Percentiles rank a stretch among this genome's conserved stretches.
phyloP scores from a whole-genome alignment of 768 basidiomycete species.

The Phaeotremella fagi region DNA sequence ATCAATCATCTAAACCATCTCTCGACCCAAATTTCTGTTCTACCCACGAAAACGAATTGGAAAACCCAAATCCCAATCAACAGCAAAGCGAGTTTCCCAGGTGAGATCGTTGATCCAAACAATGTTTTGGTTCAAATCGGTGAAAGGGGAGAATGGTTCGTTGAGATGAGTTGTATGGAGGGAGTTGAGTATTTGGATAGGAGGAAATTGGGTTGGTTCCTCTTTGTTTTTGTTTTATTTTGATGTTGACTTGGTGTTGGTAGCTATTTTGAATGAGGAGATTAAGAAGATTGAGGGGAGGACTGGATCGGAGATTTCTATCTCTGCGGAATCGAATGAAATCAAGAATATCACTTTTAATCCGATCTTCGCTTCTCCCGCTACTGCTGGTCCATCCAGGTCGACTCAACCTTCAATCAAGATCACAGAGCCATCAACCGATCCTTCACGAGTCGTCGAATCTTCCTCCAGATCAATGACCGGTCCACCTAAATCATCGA shows the following conservation, averaged over 20 bases:
- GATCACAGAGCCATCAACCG: too few relatives aligned
- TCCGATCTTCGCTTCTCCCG: slow-evolving; percentile 3
- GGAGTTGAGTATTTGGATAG: slow-evolving; percentile 23
- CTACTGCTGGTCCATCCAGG: background rate
- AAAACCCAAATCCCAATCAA: slow-evolving; percentile 21
- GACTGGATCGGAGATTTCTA: background rate
- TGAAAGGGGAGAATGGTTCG: slow-evolving; percentile 29
- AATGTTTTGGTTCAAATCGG: slow-evolving; percentile 30
- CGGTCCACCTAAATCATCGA: too few relatives aligned
- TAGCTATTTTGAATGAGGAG: slow-evolving; percentile 5
- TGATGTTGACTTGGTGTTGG: background rate
- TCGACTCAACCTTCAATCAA: too few relatives aligned
- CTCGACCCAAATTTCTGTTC: slow-evolving; percentile 1
- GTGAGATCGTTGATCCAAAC: slow-evolving; percentile 16
- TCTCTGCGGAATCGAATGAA: background rate
- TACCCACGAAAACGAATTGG: slow-evolving; percentile 15
- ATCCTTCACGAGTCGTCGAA: too few relatives aligned
- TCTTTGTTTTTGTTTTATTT: background rate
- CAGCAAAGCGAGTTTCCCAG: slow-evolving; percentile 24
- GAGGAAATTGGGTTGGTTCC: slow-evolving; percentile 17
- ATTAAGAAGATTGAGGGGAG: slow-evolving; percentile 6
- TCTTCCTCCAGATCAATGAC: too few relatives aligned
- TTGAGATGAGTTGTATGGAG: slow-evolving; percentile 36
- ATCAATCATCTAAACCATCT: slow-evolving; percentile 20
- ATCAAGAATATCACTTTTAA: background rate